Base-by-base conservation (phyloP, 2,329 filamentous ascomycete species). In the Leptodontidium sp. region DNA sequence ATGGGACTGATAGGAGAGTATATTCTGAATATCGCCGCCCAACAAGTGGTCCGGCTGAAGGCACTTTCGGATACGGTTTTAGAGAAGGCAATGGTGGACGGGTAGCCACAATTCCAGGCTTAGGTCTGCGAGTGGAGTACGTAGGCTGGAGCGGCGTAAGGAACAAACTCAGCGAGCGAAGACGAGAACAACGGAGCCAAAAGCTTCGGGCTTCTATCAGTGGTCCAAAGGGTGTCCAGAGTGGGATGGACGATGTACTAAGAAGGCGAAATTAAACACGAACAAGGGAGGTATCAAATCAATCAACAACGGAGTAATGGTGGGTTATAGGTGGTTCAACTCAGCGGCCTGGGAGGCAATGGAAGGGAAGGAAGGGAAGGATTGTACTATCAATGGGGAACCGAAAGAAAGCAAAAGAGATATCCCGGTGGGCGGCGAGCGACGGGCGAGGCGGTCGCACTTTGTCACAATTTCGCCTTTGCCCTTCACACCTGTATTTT, bases 161-260 rank as follows among this genome's bases (percentile, higher is more conserved):
- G 43, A 82, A 85, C 17, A 83, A 84, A 59, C 73, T 90, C 17
- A 89, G 86, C 74, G 88, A 91, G 74, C 83, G 83, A 71, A 82
- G 86, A 63, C 83, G 87, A 29, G 86, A 88, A 78, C 88, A 87
- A 79, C 81, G 88, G 63, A 85, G 84, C 26, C 82, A 86, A 68
- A 87, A 87, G 74, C 80, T 91, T 64, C 82, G 88, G 8, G 81
- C 84, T 71, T 89, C 84, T 77, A 91, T 91, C 55, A 89, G 87
- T 69, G 84, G 82, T 5, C 88, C 88, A 0, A 83, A 80, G 29
- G 85, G 68, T 17, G 68, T 78, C 11, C 72, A 72, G 40, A 75
- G 70, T 65, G 76, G 77, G 3, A 67, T 77, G 32, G 75, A 78
- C 68, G 76, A 78, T 67, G 75, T 78, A 57, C 65, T 78, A 1